phyloP scores from a whole-genome alignment of 2,329 filamentous ascomycete genomes.

The Colletotrichum shisoi region DNA sequence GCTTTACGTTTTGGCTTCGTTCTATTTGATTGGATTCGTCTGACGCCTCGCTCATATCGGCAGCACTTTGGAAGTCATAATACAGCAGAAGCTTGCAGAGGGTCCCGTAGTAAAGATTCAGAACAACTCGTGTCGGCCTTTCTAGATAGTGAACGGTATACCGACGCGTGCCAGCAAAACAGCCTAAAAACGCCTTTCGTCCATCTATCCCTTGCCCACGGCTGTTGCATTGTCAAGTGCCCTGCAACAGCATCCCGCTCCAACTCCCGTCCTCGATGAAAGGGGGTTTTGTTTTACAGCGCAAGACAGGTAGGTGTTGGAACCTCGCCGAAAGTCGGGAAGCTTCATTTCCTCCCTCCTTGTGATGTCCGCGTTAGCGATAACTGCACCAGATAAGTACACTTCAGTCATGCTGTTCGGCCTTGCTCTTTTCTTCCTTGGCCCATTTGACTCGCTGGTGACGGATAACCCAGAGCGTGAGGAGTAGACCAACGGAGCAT shows the following conservation, averaged over 20 bases:
- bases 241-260: background rate
- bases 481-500: conserved; percentile 71
- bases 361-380: background rate
- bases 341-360: background rate
- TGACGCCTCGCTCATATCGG: background rate
- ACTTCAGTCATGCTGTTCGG: conserved; percentile 50
- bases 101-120: too few species aligned
- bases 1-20: background rate
- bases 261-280: background rate
- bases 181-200: conserved; percentile 1
- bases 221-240: background rate
- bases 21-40: background rate
- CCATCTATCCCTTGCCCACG: conserved; percentile 5
- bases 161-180: background rate
- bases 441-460: conserved; percentile 58
- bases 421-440: conserved; percentile 50
- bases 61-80: background rate
- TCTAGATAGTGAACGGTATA: background rate
- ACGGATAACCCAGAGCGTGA: conserved; percentile 75
- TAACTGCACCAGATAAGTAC: background rate
- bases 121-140: too few species aligned
- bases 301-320: background rate
- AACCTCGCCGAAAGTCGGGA: too few species aligned
- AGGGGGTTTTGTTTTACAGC: background rate
- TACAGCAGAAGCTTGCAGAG: background rate